phyloP scores from a whole-genome alignment of 1,284 basidiomycete genomes.

The Flammula alnicola region DNA sequence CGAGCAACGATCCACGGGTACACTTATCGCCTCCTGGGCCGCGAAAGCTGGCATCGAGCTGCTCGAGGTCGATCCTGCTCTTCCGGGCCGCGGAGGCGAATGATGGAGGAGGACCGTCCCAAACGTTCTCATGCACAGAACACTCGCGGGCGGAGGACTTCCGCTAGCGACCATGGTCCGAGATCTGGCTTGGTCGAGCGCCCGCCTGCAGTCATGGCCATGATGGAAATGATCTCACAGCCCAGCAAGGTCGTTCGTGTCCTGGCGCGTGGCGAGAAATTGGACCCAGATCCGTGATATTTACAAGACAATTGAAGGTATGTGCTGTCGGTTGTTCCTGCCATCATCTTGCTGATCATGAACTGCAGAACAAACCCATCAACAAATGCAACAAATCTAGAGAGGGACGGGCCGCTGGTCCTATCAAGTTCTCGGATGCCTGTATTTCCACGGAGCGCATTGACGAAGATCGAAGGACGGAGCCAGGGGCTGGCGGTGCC shows the following conservation, averaged over 20 bases:
- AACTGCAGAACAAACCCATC: neutral
- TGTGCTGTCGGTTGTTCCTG: neutral
- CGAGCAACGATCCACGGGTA: constrained; percentile 66
- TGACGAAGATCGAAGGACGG: constrained; percentile 1
- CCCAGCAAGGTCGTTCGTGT: constrained; percentile 75
- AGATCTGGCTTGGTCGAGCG: constrained; percentile 61
- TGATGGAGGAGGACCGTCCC: constrained; percentile 32
- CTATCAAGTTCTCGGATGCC: neutral
- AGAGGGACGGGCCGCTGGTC: neutral
- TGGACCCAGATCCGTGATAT: constrained; percentile 48
- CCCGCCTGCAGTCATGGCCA: constrained; percentile 70
- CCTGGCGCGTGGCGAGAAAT: constrained; percentile 79
- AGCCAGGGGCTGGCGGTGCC: too few species aligned
- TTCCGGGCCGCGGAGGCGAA: constrained; percentile 30
- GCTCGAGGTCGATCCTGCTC: constrained; percentile 56
- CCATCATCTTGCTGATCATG: neutral
- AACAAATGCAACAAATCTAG: neutral
- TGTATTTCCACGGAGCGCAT: constrained; percentile 1
- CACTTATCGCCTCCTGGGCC: constrained; percentile 70
- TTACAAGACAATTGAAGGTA: constrained; percentile 3
- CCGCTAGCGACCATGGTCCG: constrained; percentile 25
- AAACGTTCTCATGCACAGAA: constrained; percentile 24
- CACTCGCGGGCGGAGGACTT: constrained; percentile 27
- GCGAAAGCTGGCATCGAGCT: constrained; percentile 59
- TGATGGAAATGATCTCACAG: constrained; percentile 75